phyloP scores from a whole-genome alignment of 2,329 filamentous ascomycete genomes.

The Phoma herbarum region DNA sequence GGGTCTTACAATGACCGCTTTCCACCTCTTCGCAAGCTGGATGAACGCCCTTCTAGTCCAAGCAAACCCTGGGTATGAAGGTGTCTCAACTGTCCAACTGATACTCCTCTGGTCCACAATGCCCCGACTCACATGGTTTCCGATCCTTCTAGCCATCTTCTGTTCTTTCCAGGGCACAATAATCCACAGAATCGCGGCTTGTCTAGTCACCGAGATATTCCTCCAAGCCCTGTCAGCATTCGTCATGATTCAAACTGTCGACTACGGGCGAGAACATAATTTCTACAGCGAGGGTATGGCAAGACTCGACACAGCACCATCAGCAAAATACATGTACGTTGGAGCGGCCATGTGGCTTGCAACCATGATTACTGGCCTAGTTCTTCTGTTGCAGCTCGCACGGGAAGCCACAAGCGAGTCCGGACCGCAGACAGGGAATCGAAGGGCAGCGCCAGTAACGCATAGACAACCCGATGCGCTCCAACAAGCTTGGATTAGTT shows the following conservation, averaged over 20 bases:
- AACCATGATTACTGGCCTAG: conserved; percentile 15
- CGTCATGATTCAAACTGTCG: conserved; percentile 37
- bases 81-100: conserved; percentile 34
- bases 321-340: conserved; percentile 41
- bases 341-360: conserved; percentile 43
- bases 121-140: conserved; percentile 42
- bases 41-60: conserved; percentile 36
- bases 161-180: neutral
- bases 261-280: conserved; percentile 39
- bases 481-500: conserved; percentile 4
- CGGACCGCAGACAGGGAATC: conserved; percentile 12
- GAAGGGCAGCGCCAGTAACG: conserved; percentile 1
- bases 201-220: conserved; percentile 37
- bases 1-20: conserved; percentile 30
- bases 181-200: conserved; percentile 26
- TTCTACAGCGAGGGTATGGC: conserved; percentile 37
- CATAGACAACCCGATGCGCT: no score
- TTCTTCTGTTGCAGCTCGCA: conserved; percentile 17
- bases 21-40: conserved; percentile 35
- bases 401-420: neutral
- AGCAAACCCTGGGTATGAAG: conserved; percentile 31
- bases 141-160: conserved; percentile 22
- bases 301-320: conserved; percentile 18
- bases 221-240: conserved; percentile 36
- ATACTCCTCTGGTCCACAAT: conserved; percentile 46